A percentile compares a stretch with the other conserved stretches of the same genome.
These are phyloP conservation scores for Fusarium sp. DNA, from an alignment of 2,329 filamentous ascomycete genomes.

Conservation along the genomic window DNA sequence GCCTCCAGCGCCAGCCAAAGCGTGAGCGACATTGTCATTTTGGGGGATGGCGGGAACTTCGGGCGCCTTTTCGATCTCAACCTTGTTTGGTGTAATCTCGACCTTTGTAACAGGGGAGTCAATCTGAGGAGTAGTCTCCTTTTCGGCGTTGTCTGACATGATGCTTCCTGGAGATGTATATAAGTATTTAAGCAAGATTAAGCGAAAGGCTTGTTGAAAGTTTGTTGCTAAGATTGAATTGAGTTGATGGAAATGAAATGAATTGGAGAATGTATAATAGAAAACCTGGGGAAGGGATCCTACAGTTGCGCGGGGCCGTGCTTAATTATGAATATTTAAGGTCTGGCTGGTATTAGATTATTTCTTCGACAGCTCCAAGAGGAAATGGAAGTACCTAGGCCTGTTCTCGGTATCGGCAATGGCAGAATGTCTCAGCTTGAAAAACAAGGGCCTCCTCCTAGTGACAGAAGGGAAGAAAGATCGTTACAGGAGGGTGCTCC, in stretches of 20 bases:
- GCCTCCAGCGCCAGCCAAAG: constrained; percentile 90
- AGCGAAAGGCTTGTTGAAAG: constrained; percentile 21
- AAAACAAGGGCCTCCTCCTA: neutral
- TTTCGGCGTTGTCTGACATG: constrained; percentile 40
- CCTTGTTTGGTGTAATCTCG: constrained; percentile 31
- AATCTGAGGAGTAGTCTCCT: constrained; percentile 38
- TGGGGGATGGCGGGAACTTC: constrained; percentile 69
- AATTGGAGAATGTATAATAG: constrained; percentile 19
- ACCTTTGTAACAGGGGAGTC: constrained; percentile 34
- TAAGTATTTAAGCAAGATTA: constrained; percentile 17
- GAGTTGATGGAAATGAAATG: constrained; percentile 14
- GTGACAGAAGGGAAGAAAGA: neutral
- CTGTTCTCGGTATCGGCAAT: constrained; percentile 32
- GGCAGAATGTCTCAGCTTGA: constrained; percentile 20
- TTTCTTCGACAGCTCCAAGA: neutral
- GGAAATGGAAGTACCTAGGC: neutral
- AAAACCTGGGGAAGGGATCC: constrained; percentile 30
- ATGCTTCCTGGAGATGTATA: constrained; percentile 2
- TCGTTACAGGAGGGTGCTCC: constrained; percentile 1
- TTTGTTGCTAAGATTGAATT: constrained; percentile 10
- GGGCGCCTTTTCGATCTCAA: constrained; percentile 60
- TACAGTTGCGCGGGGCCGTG: constrained; percentile 32
- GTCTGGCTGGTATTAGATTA: neutral
- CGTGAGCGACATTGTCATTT: constrained; percentile 97
- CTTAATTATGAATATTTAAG: constrained; percentile 31